Conservation (phyloP, 2,329 filamentous ascomycete genomes). For the Xylaria sp. region DNA sequence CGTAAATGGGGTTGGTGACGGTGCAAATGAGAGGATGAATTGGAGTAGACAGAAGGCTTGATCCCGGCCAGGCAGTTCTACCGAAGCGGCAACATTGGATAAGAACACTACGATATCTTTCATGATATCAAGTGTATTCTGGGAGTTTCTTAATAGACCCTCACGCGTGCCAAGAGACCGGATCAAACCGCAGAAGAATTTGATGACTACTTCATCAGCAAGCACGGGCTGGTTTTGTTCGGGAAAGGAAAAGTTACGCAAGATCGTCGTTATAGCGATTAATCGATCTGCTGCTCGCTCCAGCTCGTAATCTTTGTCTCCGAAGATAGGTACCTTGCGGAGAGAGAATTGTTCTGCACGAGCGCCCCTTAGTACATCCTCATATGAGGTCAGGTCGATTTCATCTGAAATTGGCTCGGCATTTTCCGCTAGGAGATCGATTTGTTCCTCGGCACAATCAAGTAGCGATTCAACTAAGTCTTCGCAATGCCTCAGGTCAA, state of each 20-base stretch:
- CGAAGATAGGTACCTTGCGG: conserved; percentile 77
- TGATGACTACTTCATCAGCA: conserved; percentile 80
- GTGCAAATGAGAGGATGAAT: conserved; percentile 91
- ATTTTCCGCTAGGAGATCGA: conserved; percentile 85
- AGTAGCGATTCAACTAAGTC: conserved; percentile 88
- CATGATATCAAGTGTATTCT: conserved; percentile 95
- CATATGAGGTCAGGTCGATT: conserved; percentile 83
- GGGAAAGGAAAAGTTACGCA: conserved; percentile 92
- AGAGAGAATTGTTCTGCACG: conserved; percentile 77
- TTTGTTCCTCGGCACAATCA: conserved; percentile 90
- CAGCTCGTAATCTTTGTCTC: conserved; percentile 80
- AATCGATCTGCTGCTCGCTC: conserved; percentile 87
- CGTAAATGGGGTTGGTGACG: conserved; percentile 73
- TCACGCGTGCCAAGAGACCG: conserved; percentile 89
- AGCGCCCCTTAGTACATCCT: conserved; percentile 85
- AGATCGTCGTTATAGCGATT: conserved; percentile 89
- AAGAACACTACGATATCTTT: conserved; percentile 91
- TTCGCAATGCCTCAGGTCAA: conserved; percentile 78
- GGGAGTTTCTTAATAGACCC: conserved; percentile 81
- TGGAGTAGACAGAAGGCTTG: conserved; percentile 88
- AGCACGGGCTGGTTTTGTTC: conserved; percentile 76
- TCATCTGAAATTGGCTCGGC: conserved; percentile 87
- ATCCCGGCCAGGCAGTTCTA: conserved; percentile 85
- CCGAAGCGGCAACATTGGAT: conserved; percentile 84
- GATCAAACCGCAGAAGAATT: conserved; percentile 84